These are phyloP conservation scores for Quercus rubra DNA, from an alignment of 306 rosid species.

Conservation along the genomic window DNA sequence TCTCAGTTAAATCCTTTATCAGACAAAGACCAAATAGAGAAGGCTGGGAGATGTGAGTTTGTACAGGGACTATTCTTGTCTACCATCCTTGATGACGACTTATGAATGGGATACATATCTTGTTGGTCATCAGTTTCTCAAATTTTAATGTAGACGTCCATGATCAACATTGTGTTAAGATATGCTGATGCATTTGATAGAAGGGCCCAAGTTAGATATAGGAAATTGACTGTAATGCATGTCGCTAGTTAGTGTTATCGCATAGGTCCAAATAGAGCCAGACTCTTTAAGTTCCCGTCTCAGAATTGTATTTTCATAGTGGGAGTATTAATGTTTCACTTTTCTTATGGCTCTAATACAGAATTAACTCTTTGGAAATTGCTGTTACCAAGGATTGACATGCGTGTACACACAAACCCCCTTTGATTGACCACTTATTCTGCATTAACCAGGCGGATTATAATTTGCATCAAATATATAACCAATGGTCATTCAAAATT, in stretches of 20 bases:
- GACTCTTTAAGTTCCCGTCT: background rate
- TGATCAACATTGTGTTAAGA: conserved; percentile 9
- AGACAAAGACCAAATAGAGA: conserved; percentile 54
- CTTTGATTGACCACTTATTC: too few species aligned
- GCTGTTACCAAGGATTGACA: background rate
- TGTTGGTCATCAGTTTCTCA: conserved; percentile 15
- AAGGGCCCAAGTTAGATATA: conserved; percentile 16
- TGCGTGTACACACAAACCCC: too few species aligned
- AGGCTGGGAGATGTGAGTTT: conserved; percentile 48
- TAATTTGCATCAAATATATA: too few species aligned
- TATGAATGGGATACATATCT: conserved; percentile 29
- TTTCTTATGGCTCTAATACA: background rate
- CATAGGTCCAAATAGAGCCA: conserved; percentile 6
- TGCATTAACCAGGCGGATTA: too few species aligned
- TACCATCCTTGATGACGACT: conserved; percentile 44
- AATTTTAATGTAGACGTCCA: conserved; percentile 16
- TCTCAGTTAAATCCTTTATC: conserved; percentile 33
- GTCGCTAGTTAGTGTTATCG: conserved; percentile 7
- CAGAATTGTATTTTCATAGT: background rate
- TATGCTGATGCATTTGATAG: conserved; percentile 15
- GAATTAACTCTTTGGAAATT: background rate
- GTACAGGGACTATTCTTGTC: conserved; percentile 57
- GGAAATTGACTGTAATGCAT: conserved; percentile 25
- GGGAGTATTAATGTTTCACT: background rate
- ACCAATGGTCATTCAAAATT: too few species aligned